A percentile compares a stretch with the other conserved stretches of the same genome.
phyloP scores from a whole-genome alignment of 192 early-diverging fungal species.

The Backusella circina region DNA sequence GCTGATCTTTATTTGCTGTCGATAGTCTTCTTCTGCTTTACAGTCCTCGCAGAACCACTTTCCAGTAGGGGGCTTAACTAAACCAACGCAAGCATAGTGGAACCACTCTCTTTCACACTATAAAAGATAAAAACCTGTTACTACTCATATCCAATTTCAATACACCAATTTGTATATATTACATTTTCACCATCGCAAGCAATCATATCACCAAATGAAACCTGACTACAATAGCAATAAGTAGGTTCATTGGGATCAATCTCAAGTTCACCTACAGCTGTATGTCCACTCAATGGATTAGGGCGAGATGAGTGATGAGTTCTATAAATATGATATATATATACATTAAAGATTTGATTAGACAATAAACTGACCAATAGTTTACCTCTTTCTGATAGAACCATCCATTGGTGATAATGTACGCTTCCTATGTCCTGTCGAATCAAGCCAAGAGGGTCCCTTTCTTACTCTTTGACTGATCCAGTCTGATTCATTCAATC shows the following conservation, averaged over 20 bases:
- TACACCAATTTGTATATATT: conserved; percentile 9
- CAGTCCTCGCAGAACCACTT: conserved; percentile 86
- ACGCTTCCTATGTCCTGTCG: not conserved
- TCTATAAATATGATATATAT: not conserved
- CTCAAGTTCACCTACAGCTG: conserved; percentile 44
- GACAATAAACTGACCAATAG: not conserved
- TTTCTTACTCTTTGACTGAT: conserved; percentile 17
- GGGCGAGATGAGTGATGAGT: conserved; percentile 30
- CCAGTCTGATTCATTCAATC: conserved; percentile 23
- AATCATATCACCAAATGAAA: conserved; percentile 91
- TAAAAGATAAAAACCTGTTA: not conserved
- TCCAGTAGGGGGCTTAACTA: conserved; percentile 73
- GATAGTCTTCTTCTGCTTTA: conserved; percentile 19
- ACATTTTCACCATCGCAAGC: conserved; percentile 71
- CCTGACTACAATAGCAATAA: conserved; percentile 85
- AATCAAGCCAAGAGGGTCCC: not conserved
- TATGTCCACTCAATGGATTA: conserved; percentile 16
- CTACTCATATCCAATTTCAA: not conserved
- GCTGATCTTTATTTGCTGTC: conserved; percentile 1
- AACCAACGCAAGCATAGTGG: conserved; percentile 82
- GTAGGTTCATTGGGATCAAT: conserved; percentile 89
- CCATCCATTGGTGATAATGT: conserved; percentile 8
- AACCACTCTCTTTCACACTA: conserved; percentile 88
- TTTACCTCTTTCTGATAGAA: conserved; percentile 13
- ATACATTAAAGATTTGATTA: not conserved